These are phyloP conservation scores for Sonneratia caseolaris DNA, from an alignment of 345 rosid species.

Conservation along the genomic window DNA sequence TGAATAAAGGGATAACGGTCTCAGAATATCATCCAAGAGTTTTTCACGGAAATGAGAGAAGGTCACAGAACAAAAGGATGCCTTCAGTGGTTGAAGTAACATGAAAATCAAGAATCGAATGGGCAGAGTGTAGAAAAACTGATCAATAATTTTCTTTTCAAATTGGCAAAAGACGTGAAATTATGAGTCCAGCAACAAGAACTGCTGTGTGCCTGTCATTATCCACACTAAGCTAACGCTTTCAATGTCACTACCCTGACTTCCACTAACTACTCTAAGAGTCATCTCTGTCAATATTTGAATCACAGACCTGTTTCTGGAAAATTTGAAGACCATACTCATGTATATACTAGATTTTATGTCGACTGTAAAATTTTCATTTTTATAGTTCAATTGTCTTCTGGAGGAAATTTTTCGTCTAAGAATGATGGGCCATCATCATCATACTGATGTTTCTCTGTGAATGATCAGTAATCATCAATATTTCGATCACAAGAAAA, in stretches of 20 bases:
- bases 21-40: background rate
- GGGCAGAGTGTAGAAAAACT: background rate
- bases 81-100: slow-evolving; percentile 1
- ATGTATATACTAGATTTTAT: background rate
- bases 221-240: background rate
- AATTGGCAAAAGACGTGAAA: background rate
- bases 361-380: background rate
- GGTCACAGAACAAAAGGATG: background rate
- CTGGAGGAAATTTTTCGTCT: background rate
- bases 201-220: background rate
- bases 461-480: background rate
- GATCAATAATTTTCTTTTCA: background rate
- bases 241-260: background rate
- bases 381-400: background rate
- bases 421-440: background rate
- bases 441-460: background rate
- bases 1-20: background rate
- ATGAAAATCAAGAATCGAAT: background rate
- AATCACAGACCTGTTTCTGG: background rate
- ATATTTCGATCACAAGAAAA: background rate
- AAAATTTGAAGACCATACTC: background rate
- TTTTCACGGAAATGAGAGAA: background rate
- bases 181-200: background rate
- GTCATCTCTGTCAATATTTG: background rate
- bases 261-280: background rate